Evolutionary conservation across 768 basidiomycete species (phyloP), one percentile per base, ranked within the genome.

Genomic region (Tylopilus vinaceipallidus): DNA sequence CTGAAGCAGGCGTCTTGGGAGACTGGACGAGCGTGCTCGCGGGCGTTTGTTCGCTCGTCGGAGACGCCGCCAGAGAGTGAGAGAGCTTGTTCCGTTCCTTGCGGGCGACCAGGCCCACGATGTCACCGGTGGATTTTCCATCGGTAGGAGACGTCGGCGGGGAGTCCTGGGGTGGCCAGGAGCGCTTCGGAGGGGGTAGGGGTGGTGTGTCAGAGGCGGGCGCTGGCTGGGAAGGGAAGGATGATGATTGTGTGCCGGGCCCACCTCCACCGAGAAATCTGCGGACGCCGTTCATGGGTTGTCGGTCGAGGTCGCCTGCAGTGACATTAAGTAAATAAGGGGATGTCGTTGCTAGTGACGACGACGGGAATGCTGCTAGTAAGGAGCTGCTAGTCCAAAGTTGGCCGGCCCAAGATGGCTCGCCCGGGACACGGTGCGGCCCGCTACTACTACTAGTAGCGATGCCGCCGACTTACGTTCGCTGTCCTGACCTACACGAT

Each of bases 211-310:
- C 47, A 37, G 53, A 41, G 22, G 36, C 55, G 27, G 62, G 55
- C 24, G 54, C 43, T 47, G 61, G 45, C 38, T 55, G 46, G 48
- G 45, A 30, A 6, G 46, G 41, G 14, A 41, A 56, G 16, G 55
- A 55, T 62, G 55, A 53, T 50, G 60, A 59, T 45, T 68, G 70
- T 42, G 69, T 56, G 45, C 67, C 63, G 52, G 71, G 57, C 43
- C 71, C 73, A 47, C 75, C 75, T 51, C 70, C 71, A 40, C 71
- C 74, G 48, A 85, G 75, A 57, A 86, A 74, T 70, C 82, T 78
- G 59, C 83, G 84, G 54, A 86, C 83, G 60, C 83, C 83, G 77
- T 86, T 84, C 85, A 87, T 86, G 63, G 51, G 53, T 55, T 46
- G 20, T 39, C 37, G 42, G 33, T 52, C 46, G 51, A 50, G 49